Percentiles rank a stretch among this genome's conserved stretches.
Evolutionary conservation across 331 rosid genomes (phyloP).

Genomic region (Acacia pycnantha): DNA sequence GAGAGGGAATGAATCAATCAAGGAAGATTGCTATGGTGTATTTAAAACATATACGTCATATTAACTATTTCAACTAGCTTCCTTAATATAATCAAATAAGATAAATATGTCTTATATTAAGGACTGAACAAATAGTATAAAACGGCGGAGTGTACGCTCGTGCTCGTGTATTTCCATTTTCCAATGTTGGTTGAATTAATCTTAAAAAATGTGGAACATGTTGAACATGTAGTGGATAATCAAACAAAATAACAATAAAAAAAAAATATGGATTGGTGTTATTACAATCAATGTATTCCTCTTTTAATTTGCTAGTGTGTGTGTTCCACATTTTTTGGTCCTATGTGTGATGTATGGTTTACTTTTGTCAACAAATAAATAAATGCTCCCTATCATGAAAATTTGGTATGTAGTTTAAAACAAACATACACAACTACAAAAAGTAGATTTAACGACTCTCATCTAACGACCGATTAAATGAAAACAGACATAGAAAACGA

Average conservation of each 20-base stretch:
- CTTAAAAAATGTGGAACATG: neutral
- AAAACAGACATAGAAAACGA: too few species aligned
- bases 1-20: too few species aligned
- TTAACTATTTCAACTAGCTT: too few species aligned
- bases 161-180: too few species aligned
- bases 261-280: neutral
- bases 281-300: neutral
- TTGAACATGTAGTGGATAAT: neutral
- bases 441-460: too few species aligned
- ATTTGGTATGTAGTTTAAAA: neutral
- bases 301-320: neutral
- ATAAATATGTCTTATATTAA: too few species aligned
- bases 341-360: neutral
- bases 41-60: too few species aligned
- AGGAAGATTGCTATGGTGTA: too few species aligned
- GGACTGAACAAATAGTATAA: too few species aligned
- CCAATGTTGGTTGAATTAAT: neutral
- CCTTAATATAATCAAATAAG: too few species aligned
- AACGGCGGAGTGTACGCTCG: too few species aligned
- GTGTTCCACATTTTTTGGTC: neutral
- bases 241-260: neutral
- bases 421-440: neutral
- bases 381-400: neutral
- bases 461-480: too few species aligned
- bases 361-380: neutral